Evolutionary conservation across 768 basidiomycete genomes (phyloP), one percentile per base, ranked within the genome.

Genomic region (Lactifluus pinguis): DNA sequence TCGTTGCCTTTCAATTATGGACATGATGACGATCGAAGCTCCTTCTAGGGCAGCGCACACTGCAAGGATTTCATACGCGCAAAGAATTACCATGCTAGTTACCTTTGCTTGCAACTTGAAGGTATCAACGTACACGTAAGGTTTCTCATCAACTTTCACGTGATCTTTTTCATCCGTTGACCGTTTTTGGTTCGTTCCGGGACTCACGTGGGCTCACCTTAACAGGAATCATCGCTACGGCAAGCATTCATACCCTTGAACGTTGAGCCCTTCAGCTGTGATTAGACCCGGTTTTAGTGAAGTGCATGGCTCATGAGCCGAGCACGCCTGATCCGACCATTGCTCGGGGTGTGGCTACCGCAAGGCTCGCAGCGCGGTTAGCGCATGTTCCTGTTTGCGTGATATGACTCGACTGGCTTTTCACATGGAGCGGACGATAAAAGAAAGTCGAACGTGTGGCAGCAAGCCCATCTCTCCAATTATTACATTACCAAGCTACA

Each of bases 291-390:
- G 41, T 42, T 45, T 45, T 45, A 45, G 44, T 19, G 4, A 44
- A 36, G 17, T 49, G 21, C 29, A 38, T 48, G 19, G 51, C 32
- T 25, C 36, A 41, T 57, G 61, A 62, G 34, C 61, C 57, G 56
- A 62, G 52, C 56, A 57, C 50, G 41, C 61, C 61, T 55, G 56
- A 62, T 62, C 61, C 21, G 50, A 58, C 32, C 17, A 51, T 45
- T 58, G 32, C 57, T 11, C n/a, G 42, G 42, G 49, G 61, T 52
- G 56, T 62, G 61, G 56, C 39, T 45, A 21, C 56, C 41, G 19
- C 41, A 38, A 57, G 49, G 30, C 10, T 62, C 55, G 45, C 61
- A 17, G 55, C 39, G 47, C 51, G 21, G 61, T 48, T 14, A 42
- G 47, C 61, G 61, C 61, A 47, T 62, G 61, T 51, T 51, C 50